Evolutionary conservation across 495 filamentous ascomycete genomes (phyloP), one percentile per base, ranked within the genome.

Genomic region (Antarctomyces pellizariae): DNA sequence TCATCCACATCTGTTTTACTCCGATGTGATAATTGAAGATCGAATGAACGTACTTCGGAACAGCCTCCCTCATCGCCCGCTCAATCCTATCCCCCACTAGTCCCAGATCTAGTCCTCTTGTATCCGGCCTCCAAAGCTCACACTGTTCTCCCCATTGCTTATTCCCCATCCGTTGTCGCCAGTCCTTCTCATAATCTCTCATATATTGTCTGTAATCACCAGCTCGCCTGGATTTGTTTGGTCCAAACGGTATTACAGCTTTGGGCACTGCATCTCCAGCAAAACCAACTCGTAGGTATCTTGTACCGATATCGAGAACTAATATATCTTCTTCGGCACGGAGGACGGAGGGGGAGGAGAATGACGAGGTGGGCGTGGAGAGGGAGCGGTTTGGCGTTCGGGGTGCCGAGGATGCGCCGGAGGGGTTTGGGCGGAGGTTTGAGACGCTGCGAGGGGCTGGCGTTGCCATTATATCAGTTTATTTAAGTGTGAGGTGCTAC

Each of bases 51-150:
- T 42, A 71, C 58, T 78, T 82, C 33, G 71, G 75, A 42, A 78
- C 80, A n/a, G 75, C 74, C 32, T 82, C 71, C 29, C 84, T 64
- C 38, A 93, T 48, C 13, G 67, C 68, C 26, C 80, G 58, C 47
- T 93, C 86, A 16, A 95, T 59, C 48, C 79, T 84, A 47, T 95
- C 84, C 29, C 72, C 70, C 3, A 93, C 64, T 26, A 92, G 49
- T 1, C 70, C 75, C 13, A 90, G 37, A 43, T 93, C 74, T 2
- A 75, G 36, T 2, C 57, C 57, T 22, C 75, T 57, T 25, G 86
- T 29, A 41, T 93, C 77, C 33, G 64, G 57, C 18, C 58, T 58
- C 75, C 83, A 97, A 14, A 95, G 48, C 53, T 95, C 86, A 43
- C 78, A 52, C 13, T 68, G 59, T 10, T 57, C 49, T 8, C 64